A percentile compares a stretch with the other conserved stretches of the same genome.
Conservation (phyloP, 164 flowering plant species). For the Malania oleifera region DNA sequence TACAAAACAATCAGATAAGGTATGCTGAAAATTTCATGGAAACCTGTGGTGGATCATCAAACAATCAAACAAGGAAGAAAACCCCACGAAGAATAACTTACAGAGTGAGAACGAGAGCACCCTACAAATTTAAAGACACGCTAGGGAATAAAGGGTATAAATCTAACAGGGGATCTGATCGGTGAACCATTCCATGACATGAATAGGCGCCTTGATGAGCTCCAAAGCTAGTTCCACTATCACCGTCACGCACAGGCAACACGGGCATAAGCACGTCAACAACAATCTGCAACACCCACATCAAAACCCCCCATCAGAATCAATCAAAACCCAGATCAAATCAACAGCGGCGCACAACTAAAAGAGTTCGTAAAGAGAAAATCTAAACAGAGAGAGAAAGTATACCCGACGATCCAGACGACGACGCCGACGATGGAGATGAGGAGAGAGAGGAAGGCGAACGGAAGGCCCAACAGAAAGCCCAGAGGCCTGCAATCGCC, state of each 20-base stretch:
- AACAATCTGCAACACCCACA: constrained; percentile 40
- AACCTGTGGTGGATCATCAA: no score
- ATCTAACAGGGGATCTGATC: constrained; percentile 72
- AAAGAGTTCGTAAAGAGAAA: background rate
- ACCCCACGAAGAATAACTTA: no score
- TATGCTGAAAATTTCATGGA: no score
- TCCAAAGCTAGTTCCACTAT: constrained; percentile 73
- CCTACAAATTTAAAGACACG: no score
- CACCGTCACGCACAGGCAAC: constrained; percentile 84
- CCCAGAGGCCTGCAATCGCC: constrained; percentile 72
- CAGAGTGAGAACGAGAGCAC: no score
- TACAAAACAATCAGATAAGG: no score
- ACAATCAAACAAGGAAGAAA: no score
- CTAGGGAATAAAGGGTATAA: no score
- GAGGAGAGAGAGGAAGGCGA: constrained; percentile 65
- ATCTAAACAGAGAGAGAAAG: constrained; percentile 5
- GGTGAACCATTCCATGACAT: constrained; percentile 94
- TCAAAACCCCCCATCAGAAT: background rate
- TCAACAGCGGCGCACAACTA: background rate
- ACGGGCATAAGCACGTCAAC: constrained; percentile 77
- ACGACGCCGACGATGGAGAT: constrained; percentile 66
- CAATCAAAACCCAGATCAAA: background rate
- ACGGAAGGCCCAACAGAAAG: constrained; percentile 76
- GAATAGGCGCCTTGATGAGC: constrained; percentile 79
- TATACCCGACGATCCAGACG: constrained; percentile 82